Conservation (phyloP, 345 rosid genomes). For the Hibiscus tridactylites region DNA sequence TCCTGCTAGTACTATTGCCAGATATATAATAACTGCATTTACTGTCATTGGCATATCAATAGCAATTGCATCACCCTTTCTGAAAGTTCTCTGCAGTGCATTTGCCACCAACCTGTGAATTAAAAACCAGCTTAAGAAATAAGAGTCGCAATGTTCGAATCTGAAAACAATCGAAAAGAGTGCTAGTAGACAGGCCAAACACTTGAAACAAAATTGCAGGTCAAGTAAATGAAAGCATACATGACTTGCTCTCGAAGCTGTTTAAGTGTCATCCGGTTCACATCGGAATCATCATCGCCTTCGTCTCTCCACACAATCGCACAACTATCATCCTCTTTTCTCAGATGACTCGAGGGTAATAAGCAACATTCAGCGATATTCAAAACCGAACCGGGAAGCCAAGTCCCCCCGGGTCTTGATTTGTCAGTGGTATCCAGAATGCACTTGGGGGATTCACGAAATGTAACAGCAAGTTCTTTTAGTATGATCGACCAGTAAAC, state of each 20-base stretch:
- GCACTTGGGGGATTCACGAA: constrained; percentile 49
- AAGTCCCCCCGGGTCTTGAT: constrained; percentile 48
- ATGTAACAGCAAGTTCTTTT: constrained; percentile 57
- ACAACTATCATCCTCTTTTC: constrained; percentile 44
- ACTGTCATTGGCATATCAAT: constrained; percentile 96
- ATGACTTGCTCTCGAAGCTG: constrained; percentile 70
- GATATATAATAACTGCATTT: constrained; percentile 69
- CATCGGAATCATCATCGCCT: constrained; percentile 38
- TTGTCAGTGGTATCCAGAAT: constrained; percentile 52
- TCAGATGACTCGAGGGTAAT: constrained; percentile 41
- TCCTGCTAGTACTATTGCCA: constrained; percentile 77
- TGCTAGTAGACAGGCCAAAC: background rate
- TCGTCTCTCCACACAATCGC: constrained; percentile 85
- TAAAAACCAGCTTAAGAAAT: background rate
- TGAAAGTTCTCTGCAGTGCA: constrained; percentile 48
- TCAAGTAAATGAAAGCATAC: constrained; percentile 32
- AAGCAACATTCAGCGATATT: constrained; percentile 83
- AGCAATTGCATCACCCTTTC: constrained; percentile 78
- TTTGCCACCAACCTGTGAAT: constrained; percentile 66
- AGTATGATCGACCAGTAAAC: constrained; percentile 60
- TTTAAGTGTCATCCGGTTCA: constrained; percentile 48
- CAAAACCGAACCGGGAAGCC: constrained; percentile 71
- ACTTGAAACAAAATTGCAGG: background rate
- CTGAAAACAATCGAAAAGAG: too few relatives aligned
- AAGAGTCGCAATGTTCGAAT: background rate